A percentile compares a stretch with the other conserved stretches of the same genome.
Conservation (phyloP, 2,329 filamentous ascomycete species). For the Aspergillus nomiae region DNA sequence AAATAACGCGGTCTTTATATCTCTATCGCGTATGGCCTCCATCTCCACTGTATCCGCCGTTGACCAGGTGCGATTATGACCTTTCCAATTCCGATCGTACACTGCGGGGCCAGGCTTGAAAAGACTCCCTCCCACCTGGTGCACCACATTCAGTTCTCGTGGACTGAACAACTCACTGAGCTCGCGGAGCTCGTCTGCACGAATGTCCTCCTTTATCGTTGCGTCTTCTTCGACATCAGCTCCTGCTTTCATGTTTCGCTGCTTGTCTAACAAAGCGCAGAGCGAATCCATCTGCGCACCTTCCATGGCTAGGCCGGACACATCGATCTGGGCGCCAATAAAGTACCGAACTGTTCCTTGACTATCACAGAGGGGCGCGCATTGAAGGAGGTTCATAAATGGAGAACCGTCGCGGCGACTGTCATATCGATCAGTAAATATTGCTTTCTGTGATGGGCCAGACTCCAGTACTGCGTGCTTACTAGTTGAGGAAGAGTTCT, state of each 20-base stretch:
- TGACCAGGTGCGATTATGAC: constrained; percentile 18
- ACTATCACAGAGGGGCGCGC: constrained; percentile 70
- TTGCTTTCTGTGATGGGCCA: no score
- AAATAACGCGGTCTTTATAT: constrained; percentile 39
- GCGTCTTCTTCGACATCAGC: constrained; percentile 20
- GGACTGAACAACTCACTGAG: constrained; percentile 71
- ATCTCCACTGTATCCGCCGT: constrained; percentile 19
- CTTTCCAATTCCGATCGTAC: constrained; percentile 6
- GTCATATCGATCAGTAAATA: constrained; percentile 4
- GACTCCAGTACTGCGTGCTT: constrained; percentile 28
- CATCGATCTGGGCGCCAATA: constrained; percentile 72
- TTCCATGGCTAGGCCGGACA: constrained; percentile 69
- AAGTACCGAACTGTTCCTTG: constrained; percentile 68
- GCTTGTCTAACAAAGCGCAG: constrained; percentile 46
- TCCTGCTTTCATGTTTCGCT: constrained; percentile 18
- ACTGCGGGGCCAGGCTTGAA: constrained; percentile 26
- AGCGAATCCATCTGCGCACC: constrained; percentile 67
- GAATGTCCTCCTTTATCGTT: constrained; percentile 29
- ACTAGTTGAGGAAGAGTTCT: constrained; percentile 77
- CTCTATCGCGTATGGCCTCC: constrained; percentile 36
- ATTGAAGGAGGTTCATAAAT: constrained; percentile 76
- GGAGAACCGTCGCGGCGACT: constrained; percentile 73
- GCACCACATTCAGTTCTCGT: constrained; percentile 65
- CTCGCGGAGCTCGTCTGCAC: constrained; percentile 63
- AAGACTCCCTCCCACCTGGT: constrained; percentile 61